Evolutionary conservation across 2,329 filamentous ascomycete genomes (phyloP).

Genomic region (Alternaria sp.): DNA sequence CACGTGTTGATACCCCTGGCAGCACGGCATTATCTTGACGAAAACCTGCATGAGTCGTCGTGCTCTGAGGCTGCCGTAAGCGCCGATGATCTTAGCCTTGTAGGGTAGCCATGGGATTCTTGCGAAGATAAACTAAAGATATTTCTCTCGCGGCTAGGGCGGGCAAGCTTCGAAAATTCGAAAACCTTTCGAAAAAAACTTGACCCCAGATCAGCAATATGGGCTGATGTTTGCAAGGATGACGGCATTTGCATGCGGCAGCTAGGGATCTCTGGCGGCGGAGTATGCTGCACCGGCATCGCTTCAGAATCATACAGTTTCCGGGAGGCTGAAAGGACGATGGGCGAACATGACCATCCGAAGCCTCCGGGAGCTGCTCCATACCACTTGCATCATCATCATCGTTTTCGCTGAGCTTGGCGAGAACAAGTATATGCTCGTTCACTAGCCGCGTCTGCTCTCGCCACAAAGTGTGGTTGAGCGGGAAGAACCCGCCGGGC

Average conservation of each 20-base stretch:
- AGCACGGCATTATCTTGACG: conserved; percentile 36
- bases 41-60: conserved; percentile 38
- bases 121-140: conserved; percentile 21
- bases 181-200: conserved; percentile 4
- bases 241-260: conserved; percentile 29
- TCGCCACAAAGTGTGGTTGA: conserved; percentile 8
- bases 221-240: conserved; percentile 28
- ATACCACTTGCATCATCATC: conserved; percentile 2
- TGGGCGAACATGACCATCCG: neutral
- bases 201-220: conserved; percentile 20
- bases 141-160: conserved; percentile 21
- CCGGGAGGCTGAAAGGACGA: conserved; percentile 13
- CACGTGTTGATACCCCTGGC: conserved; percentile 41
- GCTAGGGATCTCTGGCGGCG: conserved; percentile 13
- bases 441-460: conserved; percentile 8
- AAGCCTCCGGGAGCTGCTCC: neutral
- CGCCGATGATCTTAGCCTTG: conserved; percentile 33
- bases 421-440: conserved; percentile 8
- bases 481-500: conserved; percentile 9
- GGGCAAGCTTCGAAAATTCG: conserved; percentile 7
- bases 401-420: conserved; percentile 17
- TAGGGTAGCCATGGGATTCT: conserved; percentile 18
- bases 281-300: conserved; percentile 13
- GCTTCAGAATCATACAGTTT: conserved; percentile 20
- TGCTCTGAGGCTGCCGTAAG: conserved; percentile 31